Percentiles rank a stretch among this genome's conserved stretches.
Evolutionary conservation across 176 grass and related monocot species (phyloP).

Genomic region (Hyparrhenia diplandra): DNA sequence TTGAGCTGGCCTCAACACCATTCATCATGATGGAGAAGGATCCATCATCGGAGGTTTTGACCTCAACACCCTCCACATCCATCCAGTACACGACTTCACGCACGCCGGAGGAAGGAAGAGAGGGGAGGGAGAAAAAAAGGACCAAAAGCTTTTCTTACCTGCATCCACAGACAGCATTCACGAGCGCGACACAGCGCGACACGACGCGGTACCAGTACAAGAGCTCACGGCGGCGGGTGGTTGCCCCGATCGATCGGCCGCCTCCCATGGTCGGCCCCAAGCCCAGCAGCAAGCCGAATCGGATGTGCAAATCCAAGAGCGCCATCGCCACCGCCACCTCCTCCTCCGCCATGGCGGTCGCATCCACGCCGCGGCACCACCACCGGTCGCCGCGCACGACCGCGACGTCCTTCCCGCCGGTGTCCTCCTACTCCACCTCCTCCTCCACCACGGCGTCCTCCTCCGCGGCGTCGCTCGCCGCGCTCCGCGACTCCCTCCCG

Average conservation of each 20-base stretch:
- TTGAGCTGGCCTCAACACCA: too few relatives aligned
- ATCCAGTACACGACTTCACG: too few relatives aligned
- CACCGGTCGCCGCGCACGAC: conserved; percentile 14
- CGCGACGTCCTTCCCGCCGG: not conserved
- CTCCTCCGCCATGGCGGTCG: conserved; percentile 11
- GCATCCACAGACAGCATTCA: not conserved
- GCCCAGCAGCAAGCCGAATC: not conserved
- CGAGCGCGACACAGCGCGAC: too few relatives aligned
- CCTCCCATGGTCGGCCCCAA: conserved; percentile 24
- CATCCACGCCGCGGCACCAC: conserved; percentile 9
- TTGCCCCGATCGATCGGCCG: not conserved
- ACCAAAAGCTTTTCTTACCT: not conserved
- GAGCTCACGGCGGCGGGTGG: not conserved
- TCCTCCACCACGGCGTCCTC: conserved; percentile 27
- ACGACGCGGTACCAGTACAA: not conserved
- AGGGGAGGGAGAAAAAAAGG: not conserved
- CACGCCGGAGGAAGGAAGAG: not conserved
- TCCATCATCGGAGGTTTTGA: too few relatives aligned
- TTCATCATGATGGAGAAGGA: too few relatives aligned
- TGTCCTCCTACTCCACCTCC: conserved; percentile 14
- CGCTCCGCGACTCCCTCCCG: conserved; percentile 59
- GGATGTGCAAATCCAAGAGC: conserved; percentile 77
- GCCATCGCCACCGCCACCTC: conserved; percentile 44
- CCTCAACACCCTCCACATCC: too few relatives aligned
- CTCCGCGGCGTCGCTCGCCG: conserved; percentile 43